These are phyloP conservation scores for Dovyalis caffra DNA, from an alignment of 345 rosid species.

Conservation along the genomic window DNA sequence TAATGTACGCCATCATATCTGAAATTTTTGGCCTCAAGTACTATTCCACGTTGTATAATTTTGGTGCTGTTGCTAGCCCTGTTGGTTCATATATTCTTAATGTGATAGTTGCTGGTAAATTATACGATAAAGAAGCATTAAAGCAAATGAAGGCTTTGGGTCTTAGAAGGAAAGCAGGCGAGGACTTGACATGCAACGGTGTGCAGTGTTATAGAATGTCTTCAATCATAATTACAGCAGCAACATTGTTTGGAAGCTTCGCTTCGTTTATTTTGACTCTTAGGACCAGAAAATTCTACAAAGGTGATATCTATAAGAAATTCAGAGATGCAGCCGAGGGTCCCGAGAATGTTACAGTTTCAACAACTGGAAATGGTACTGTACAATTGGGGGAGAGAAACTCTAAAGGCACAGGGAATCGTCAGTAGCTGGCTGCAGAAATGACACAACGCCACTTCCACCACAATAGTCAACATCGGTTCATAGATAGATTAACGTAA, in stretches of 20 bases:
- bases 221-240: conserved; percentile 17
- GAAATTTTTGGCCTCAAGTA: conserved; percentile 26
- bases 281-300: conserved; percentile 17
- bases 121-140: conserved; percentile 14
- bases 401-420: no score
- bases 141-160: conserved; percentile 5
- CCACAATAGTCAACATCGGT: no score
- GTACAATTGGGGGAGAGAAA: neutral
- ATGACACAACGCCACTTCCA: no score
- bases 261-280: conserved; percentile 9
- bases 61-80: conserved; percentile 19
- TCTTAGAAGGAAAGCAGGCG: neutral
- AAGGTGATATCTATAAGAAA: conserved; percentile 15
- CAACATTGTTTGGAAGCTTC: conserved; percentile 10
- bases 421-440: no score
- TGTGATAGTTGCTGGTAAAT: conserved; percentile 10
- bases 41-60: conserved; percentile 22
- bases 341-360: neutral
- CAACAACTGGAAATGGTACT: neutral
- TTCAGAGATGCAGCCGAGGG: conserved; percentile 11
- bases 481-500: no score
- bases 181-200: conserved; percentile 15
- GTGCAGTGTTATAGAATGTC: conserved; percentile 20
- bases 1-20: conserved; percentile 14
- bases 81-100: conserved; percentile 21